These are phyloP conservation scores for Claviceps digitariae DNA, from an alignment of 2,329 filamentous ascomycete genomes.

Conservation along the genomic window DNA sequence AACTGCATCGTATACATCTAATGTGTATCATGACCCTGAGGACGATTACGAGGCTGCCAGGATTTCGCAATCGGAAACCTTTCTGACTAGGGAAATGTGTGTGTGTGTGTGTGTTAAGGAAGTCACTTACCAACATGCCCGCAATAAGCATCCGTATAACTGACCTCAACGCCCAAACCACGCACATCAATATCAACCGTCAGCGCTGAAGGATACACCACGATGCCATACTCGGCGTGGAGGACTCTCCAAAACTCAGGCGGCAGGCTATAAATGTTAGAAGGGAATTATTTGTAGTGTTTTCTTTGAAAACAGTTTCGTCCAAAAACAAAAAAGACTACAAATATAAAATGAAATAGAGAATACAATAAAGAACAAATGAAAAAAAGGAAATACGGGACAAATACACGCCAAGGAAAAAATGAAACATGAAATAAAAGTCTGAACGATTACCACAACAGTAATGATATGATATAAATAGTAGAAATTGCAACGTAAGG, in stretches of 20 bases:
- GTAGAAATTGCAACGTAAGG: no score
- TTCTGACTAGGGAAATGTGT: no score
- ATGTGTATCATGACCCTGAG: no score
- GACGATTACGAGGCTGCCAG: no score
- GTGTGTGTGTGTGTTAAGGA: neutral
- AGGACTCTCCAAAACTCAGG: slow-evolving; percentile 25
- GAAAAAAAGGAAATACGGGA: neutral
- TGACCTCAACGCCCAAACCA: slow-evolving; percentile 20
- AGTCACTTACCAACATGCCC: slow-evolving; percentile 21
- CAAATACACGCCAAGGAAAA: neutral
- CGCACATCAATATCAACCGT: slow-evolving; percentile 21
- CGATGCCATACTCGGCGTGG: slow-evolving; percentile 25
- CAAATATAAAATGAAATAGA: neutral
- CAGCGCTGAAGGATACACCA: slow-evolving; percentile 27
- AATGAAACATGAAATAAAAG: neutral
- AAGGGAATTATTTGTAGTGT: no score
- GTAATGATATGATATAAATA: no score
- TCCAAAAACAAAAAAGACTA: neutral
- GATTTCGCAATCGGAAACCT: no score
- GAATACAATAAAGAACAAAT: no score
- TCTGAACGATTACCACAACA: no score
- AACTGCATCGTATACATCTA: no score
- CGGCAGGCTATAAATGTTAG: slow-evolving; percentile 23
- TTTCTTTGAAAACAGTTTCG: neutral
- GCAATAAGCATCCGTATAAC: slow-evolving; percentile 24